Evolutionary conservation across 1,139 yeast genomes (phyloP), one percentile per base, ranked within the genome.

Genomic region (Debaryomycetaceae sp.): DNA sequence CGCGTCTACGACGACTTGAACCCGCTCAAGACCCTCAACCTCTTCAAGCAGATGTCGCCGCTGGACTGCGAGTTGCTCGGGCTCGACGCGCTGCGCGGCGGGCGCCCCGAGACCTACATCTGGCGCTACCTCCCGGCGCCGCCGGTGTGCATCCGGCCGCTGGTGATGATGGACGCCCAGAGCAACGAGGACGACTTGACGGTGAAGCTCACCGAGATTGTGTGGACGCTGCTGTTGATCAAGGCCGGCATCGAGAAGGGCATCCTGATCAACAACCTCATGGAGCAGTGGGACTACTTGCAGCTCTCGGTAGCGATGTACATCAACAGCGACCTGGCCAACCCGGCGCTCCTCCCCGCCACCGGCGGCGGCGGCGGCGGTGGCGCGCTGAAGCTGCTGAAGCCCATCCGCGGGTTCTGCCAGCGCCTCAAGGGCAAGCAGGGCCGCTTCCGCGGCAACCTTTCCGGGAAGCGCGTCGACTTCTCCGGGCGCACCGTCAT

Each of bases 71-170:
- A 89, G 54, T 67, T 93, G 21, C 63, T 93, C 24, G 99, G 98
- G 31, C 78, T 93, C 42, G 94, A 91, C 52, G 76, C 96, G 1
- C 70, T 84, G 4, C 71, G 78, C 43, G 86, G 89, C 21, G 96
- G 97, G 24, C 72, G 98, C 42, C 98, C 98, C 2, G 98, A 91
- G 57, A 86, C 83, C 75, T 91, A 89, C 55, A 76, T 93, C 28
- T 93, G 98, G 99, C 74, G 95, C 48, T 93, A 89, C 53, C 70
- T 93, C 34, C 98, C 98, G 0, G 98, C 97, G 0, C 98, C 99
- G 1, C 99, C 99, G 0, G 96, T 93, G 15, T 93, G 98, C 68
- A 91, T 93, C 35, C 77, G 99, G 46, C 99, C 99, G 2, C 89
- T 97, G 5, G 97, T 93, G 21, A 70, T 78, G 68, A 86, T 86